A percentile compares a stretch with the other conserved stretches of the same genome.
Conservation (phyloP, 2,329 filamentous ascomycete genomes). For the Pseudocercospora ulei region DNA sequence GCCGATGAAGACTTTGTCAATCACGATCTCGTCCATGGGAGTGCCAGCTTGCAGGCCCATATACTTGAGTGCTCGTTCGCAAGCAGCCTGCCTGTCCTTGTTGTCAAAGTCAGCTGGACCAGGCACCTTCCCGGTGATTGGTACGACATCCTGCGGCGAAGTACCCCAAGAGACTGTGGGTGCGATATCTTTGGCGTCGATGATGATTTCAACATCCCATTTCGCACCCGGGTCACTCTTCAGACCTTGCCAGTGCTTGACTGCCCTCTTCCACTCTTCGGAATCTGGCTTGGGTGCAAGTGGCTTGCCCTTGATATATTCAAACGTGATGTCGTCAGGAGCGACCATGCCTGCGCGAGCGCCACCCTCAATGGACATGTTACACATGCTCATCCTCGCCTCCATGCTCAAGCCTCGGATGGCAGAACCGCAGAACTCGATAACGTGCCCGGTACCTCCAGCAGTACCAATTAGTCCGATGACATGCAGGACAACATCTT, state of each 20-base stretch:
- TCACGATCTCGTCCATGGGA: slow-evolving; percentile 76
- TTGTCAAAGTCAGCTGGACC: slow-evolving; percentile 77
- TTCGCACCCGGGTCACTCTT: slow-evolving; percentile 79
- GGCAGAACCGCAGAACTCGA: slow-evolving; percentile 93
- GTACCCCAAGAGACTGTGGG: slow-evolving; percentile 97
- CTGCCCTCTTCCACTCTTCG: slow-evolving; percentile 79
- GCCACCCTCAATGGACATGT: slow-evolving; percentile 97
- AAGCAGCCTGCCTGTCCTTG: slow-evolving; percentile 68
- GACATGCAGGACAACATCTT: slow-evolving; percentile 85
- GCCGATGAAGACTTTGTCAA: slow-evolving; percentile 97
- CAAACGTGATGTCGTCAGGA: slow-evolving; percentile 85
- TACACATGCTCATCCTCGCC: slow-evolving; percentile 97
- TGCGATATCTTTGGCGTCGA: slow-evolving; percentile 84
- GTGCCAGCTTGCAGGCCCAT: slow-evolving; percentile 87
- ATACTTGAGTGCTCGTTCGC: slow-evolving; percentile 77
- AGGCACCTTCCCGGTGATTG: slow-evolving; percentile 84
- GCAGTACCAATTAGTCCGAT: slow-evolving; percentile 93
- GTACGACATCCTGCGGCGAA: slow-evolving; percentile 89
- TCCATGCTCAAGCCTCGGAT: slow-evolving; percentile 88
- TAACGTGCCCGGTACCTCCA: slow-evolving; percentile 85
- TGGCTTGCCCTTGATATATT: slow-evolving; percentile 85
- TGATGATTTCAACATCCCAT: slow-evolving; percentile 80
- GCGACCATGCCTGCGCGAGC: slow-evolving; percentile 95
- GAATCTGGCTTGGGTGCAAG: slow-evolving; percentile 77
- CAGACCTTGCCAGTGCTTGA: slow-evolving; percentile 77